Evolutionary conservation across 1,284 basidiomycete species (phyloP), one percentile per base, ranked within the genome.

Genomic region (Calocybe gambosa): DNA sequence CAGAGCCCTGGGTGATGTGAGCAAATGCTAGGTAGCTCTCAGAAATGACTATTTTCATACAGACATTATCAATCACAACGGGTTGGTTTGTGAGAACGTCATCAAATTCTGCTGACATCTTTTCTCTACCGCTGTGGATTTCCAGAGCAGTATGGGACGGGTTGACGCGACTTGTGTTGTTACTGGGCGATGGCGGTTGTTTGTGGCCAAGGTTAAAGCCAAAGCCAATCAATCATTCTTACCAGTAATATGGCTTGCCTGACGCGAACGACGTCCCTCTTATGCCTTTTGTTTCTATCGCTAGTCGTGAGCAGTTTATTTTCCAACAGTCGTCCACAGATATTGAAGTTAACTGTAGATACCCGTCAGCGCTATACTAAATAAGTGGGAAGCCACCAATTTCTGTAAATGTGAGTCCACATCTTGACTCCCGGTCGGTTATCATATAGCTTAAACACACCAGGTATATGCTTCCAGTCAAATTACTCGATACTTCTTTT

Each of bases 51-150:
- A 46, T 50, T 20, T 50, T 52, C n/a, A 51, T 45, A 67, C 84
- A 56, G 52, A 94, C 93, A 73, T 97, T 96, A 74, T 97, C 93
- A 58, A 97, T 95, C 55, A 97, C 93, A 52, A 97, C 88, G 2
- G 89, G 89, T 65, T 93, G 89, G 69, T 93, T 93, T 44, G 89
- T 91, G 62, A 93, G 79, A 58, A 93, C 90, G 62, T 92, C 89
- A 63, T 91, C 88, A 63, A 82, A 90, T 71, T 90, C 88, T 50
- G 81, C 77, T 55, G 84, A 82, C 87, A 89, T 88, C 21, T 23
- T 35, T 38, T 48, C 15, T 18, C 15, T 38, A 23, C 39, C 16
- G 42, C 40, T 35, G 36, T 19, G n/a, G 21, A 37, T 26, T 35
- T 13, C 28, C 3, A 13, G 31, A 42, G 29, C 19, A 39, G 42